These are phyloP conservation scores for Chaetomium cochliodes DNA, from an alignment of 495 filamentous ascomycete genomes.

Conservation along the genomic window DNA sequence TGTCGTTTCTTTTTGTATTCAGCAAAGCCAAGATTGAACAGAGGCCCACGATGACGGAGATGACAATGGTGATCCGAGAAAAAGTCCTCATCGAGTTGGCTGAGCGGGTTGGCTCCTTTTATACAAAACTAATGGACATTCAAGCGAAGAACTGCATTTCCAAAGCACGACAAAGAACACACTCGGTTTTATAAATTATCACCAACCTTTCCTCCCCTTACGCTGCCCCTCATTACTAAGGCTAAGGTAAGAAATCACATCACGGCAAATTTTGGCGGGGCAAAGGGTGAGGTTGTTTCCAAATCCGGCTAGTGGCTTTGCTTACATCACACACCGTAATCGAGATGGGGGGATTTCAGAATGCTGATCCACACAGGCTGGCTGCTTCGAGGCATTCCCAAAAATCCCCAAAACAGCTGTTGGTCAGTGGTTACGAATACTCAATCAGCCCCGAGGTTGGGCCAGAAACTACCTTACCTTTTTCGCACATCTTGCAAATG, in stretches of 20 bases:
- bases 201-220: background rate
- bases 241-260: conserved; percentile 11
- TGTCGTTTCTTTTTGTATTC: background rate
- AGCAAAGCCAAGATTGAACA: conserved; percentile 35
- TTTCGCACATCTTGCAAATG: background rate
- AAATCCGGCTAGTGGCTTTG: conserved; percentile 7
- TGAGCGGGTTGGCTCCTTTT: conserved; percentile 13
- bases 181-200: background rate
- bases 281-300: background rate
- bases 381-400: no score
- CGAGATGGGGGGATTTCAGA: background rate
- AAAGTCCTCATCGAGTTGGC: conserved; percentile 32
- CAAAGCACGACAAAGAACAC: conserved; percentile 11
- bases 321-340: conserved; percentile 18
- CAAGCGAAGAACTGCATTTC: background rate
- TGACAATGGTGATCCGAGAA: conserved; percentile 28
- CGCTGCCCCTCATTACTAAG: conserved; percentile 10
- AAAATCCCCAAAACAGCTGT: no score
- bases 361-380: conserved; percentile 10
- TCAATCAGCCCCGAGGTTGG: background rate
- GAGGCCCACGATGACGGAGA: conserved; percentile 42
- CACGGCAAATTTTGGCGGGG: background rate
- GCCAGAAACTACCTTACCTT: background rate
- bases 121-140: background rate
- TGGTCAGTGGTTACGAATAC: no score